Base-by-base conservation (phyloP, 371 early-diverging fungal genomes). In the Rhizopus sp. region DNA sequence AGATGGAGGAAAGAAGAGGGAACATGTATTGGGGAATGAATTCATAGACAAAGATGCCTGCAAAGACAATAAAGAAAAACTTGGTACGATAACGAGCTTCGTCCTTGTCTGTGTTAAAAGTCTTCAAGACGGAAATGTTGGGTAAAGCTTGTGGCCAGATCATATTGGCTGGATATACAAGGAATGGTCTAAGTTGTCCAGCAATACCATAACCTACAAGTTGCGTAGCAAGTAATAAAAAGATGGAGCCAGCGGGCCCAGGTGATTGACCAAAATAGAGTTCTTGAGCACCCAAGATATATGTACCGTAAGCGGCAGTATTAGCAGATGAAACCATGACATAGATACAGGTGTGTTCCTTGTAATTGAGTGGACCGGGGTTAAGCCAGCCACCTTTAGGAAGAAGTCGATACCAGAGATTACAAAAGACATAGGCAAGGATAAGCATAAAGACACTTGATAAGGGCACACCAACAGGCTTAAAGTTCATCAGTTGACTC, bases 91-190 rank as follows among this genome's bases (percentile, higher is more conserved):
- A 85, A 58, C 83, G 80, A 49, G 88, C 73, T 59, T 80, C 80
- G 34, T 77, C 70, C 17, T 81, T 76, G 29, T 78, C 71, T 0
- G 72, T 44, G 64, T 92, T 93, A n/a, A 93, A 77, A 0, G 92
- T 83, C 15, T 78, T 77, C 60, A 92, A 82, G 32, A 95, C 62
- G 0, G 94, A 88, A 10, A 90, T 85, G 17, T 78, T 82, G 39
- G 92, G 84, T 33, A 97, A 74, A 33, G 77, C 82, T 10, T 81
- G 72, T 6, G 95, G 95, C 95, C 96, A 97, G 37, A 93, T 78
- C 93, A 97, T 94, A 37, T 77, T 73, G 3, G 88, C 72, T 12
- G 95, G 94, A 39, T 86, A 81, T 8, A 97, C 93, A 16, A 95
- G 75, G 72, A 87, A 92, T 5, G 78, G 73, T 30, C 94, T 86